These are phyloP conservation scores for Plasmodium billcollinsi DNA, from an alignment of 169 alveolate genomes.

Conservation along the genomic window DNA sequence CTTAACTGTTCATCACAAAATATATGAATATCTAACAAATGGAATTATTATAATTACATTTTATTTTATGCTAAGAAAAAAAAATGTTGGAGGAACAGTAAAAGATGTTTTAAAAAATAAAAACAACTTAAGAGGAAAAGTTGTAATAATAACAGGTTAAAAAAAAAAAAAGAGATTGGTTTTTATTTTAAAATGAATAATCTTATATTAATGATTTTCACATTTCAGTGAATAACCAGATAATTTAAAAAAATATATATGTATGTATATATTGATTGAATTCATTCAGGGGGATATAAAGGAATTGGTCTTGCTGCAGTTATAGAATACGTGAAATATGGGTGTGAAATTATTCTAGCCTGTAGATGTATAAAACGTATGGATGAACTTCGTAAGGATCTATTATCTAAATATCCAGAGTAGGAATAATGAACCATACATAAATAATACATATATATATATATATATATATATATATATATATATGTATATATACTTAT, in stretches of 20 bases:
- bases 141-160: conserved; percentile 63
- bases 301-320: conserved; percentile 75
- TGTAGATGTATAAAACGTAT: conserved; percentile 34
- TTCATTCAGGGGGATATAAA: conserved; percentile 45
- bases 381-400: conserved; percentile 33
- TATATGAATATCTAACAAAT: conserved; percentile 50
- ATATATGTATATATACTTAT: conserved; percentile 2
- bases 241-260: no score
- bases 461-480: not conserved
- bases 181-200: not conserved
- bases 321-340: conserved; percentile 40
- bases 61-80: conserved; percentile 9
- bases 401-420: conserved; percentile 33
- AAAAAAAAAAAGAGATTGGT: not conserved
- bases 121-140: conserved; percentile 32
- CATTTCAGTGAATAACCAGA: no score
- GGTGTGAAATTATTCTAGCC: conserved; percentile 64
- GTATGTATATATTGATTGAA: no score
- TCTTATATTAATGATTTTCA: no score
- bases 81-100: conserved; percentile 50
- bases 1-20: conserved; percentile 11
- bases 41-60: conserved; percentile 23
- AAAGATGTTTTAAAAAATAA: conserved; percentile 21
- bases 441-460: not conserved
- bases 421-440: not conserved